Base-by-base conservation (phyloP, 2,329 filamentous ascomycete species). In the Kalmusia sp. region DNA sequence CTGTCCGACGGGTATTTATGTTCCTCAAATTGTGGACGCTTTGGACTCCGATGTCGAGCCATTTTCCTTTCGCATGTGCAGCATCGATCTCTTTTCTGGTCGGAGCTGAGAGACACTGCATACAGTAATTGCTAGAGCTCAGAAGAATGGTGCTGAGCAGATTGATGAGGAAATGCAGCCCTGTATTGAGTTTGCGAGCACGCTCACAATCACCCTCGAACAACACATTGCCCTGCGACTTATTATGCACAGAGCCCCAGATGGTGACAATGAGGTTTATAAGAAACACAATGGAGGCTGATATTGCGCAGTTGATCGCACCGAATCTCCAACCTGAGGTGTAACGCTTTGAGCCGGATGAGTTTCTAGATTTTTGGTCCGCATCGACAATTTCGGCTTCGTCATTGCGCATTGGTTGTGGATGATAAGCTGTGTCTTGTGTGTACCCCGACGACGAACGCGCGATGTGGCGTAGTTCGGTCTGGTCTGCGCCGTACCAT, bases 121-220 rank as follows among this genome's bases (percentile, higher is more conserved):
- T 63, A 25, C 52, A 55, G 41, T 59, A 62, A 21, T 55, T 63
- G 44, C 54, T 58, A 11, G 61, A 44, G 17, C 39, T 54, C 14
- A 63, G 47, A 4, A 63, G 39, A 3, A 56, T 22, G 34, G 61
- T 62, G 25, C 75, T 75, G 25, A 81, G 63, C 0, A 72, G 51
- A 64, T 84, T 84, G 59, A 84, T 55, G n/a, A 55, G 51, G 17
- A 83, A 61, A 65, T 84, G 81, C 1, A 79, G 17, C n/a, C 19
- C 47, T n/a, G 46, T 43, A 30, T 56, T 62, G 7, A 56, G 15
- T 27, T 38, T 21, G 14, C 52, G 15, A 3, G 52, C 35, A 14
- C 50, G 44, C 0, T 52, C 53, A 40, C 70, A 72, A 21, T 60
- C 55, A 5, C 68, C 68, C 3, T 57, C 50, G 44, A 56, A 64